Evolutionary conservation across 192 early-diverging fungal species (phyloP).

Genomic region (Helicostylum pulchrum): DNA sequence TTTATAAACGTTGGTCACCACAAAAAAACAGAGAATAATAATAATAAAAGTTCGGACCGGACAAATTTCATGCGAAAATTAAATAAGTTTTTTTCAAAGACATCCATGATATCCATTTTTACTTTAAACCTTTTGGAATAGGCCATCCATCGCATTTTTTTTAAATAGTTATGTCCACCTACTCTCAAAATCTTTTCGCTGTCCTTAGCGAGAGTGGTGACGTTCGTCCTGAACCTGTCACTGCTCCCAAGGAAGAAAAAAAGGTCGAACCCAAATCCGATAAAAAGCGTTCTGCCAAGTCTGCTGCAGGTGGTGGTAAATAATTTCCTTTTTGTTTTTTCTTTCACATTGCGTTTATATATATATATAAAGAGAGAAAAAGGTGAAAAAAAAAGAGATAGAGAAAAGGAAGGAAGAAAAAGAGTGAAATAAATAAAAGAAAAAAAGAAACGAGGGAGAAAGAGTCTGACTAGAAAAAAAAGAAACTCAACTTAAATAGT

Average conservation of each 20-base stretch:
- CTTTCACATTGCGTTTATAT: neutral
- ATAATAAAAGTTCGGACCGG: conserved; percentile 1
- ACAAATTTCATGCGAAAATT: neutral
- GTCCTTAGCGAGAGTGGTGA: conserved; percentile 61
- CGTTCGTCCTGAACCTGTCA: conserved; percentile 42
- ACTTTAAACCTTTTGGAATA: neutral
- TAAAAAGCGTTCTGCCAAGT: conserved; percentile 21
- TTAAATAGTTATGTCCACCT: conserved; percentile 4
- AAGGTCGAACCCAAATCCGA: conserved; percentile 35
- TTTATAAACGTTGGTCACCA: conserved; percentile 31
- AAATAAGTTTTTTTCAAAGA: neutral
- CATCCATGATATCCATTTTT: conserved; percentile 4
- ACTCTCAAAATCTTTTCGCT: conserved; percentile 63
- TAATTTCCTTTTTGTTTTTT: neutral
- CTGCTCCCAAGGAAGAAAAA: conserved; percentile 38
- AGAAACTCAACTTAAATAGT: neutral
- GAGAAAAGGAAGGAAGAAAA: neutral
- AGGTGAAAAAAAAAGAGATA: neutral
- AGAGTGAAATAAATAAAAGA: neutral
- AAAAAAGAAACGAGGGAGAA: neutral
- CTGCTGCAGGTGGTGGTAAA: neutral
- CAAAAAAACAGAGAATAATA: conserved; percentile 26
- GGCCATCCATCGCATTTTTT: conserved; percentile 10
- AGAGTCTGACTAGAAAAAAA: neutral
- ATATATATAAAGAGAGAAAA: neutral